Evolutionary conservation across 1,139 yeast genomes (phyloP).

Genomic region (Blastobotrys ciferrii): DNA sequence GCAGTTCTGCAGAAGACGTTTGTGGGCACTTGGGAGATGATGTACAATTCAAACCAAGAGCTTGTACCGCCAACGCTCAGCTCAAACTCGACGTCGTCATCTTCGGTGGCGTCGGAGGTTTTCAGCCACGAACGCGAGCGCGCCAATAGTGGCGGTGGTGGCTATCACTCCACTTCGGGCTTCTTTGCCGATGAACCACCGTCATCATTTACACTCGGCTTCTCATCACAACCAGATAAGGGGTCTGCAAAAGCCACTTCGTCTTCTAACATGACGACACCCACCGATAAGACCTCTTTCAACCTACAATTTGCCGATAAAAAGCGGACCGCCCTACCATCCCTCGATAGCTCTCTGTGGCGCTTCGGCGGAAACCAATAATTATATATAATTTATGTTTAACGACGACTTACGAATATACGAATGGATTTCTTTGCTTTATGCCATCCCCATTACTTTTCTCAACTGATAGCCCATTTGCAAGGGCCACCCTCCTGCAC

Average conservation of each 20-base stretch:
- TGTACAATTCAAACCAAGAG: slow-evolving; percentile 12
- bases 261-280: too few relatives aligned
- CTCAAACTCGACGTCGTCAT: slow-evolving; percentile 15
- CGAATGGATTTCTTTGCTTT: too few relatives aligned
- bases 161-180: too few relatives aligned
- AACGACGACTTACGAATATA: too few relatives aligned
- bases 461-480: too few relatives aligned
- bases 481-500: too few relatives aligned
- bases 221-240: too few relatives aligned
- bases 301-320: neutral
- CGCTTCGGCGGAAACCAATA: slow-evolving; percentile 15
- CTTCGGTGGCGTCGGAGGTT: slow-evolving; percentile 16
- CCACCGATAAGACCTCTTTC: slow-evolving; percentile 2
- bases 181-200: too few relatives aligned
- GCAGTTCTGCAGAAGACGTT: slow-evolving; percentile 23
- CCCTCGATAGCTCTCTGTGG: slow-evolving; percentile 5
- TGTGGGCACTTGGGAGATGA: slow-evolving; percentile 11
- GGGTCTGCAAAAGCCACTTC: too few relatives aligned
- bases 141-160: neutral
- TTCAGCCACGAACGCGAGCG: slow-evolving; percentile 1
- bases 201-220: too few relatives aligned
- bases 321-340: neutral
- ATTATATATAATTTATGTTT: too few relatives aligned
- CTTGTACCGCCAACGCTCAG: neutral
- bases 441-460: too few relatives aligned